Conservation (phyloP, 2,329 filamentous ascomycete species). For the Penicillium polonicum region DNA sequence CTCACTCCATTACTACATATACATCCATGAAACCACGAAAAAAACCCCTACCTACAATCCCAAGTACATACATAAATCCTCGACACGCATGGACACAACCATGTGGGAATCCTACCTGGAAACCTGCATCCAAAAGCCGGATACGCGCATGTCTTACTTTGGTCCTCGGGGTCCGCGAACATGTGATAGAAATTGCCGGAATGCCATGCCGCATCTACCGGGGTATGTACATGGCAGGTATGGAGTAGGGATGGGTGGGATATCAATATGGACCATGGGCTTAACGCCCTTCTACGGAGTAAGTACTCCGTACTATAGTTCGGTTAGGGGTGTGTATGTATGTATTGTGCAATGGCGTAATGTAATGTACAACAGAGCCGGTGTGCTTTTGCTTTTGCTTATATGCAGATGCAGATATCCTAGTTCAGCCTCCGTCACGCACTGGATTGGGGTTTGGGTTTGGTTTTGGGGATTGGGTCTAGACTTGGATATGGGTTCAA, state of each 20-base stretch:
- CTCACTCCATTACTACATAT: background rate
- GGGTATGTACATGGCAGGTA: background rate
- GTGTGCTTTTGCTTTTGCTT: background rate
- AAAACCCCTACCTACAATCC: background rate
- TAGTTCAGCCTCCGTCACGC: slow-evolving; percentile 1
- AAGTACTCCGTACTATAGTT: background rate
- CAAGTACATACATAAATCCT: background rate
- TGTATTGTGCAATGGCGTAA: background rate
- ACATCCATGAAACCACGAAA: background rate
- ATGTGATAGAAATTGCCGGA: background rate
- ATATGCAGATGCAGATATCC: slow-evolving; percentile 2
- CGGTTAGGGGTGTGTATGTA: background rate
- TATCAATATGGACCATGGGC: background rate
- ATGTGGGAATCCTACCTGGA: slow-evolving; percentile 6
- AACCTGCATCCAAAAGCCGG: slow-evolving; percentile 4
- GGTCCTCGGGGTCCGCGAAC: background rate
- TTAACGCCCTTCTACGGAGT: background rate
- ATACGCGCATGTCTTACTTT: background rate
- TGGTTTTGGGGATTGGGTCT: background rate
- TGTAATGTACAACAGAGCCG: background rate
- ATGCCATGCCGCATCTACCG: background rate
- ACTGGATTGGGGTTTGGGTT: background rate
- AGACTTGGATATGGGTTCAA: background rate
- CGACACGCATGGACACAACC: background rate
- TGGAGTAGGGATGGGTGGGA: background rate